A percentile compares a stretch with the other conserved stretches of the same genome.
Conservation (phyloP, 108 stramenopile species). For the Cyclotella cryptica region DNA sequence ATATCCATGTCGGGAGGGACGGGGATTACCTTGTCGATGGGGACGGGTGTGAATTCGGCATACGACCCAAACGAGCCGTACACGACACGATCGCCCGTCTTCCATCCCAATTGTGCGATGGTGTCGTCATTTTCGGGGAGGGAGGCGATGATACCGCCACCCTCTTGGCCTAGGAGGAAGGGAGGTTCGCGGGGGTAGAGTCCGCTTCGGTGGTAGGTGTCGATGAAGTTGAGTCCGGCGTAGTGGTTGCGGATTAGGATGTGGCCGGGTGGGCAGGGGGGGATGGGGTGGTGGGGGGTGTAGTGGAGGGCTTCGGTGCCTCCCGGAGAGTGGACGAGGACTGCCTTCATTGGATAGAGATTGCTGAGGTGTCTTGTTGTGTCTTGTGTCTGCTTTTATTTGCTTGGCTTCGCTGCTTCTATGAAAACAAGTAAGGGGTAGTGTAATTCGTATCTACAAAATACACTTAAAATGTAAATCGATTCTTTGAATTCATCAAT, state of each 20-base stretch:
- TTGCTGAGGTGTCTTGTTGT: too few relatives aligned
- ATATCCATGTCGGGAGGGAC: slow-evolving; percentile 63
- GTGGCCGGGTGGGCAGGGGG: slow-evolving; percentile 52
- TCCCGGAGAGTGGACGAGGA: slow-evolving; percentile 27
- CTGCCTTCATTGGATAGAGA: slow-evolving; percentile 24
- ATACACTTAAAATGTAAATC: too few relatives aligned
- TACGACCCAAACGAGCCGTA: slow-evolving; percentile 78
- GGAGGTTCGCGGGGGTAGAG: slow-evolving; percentile 78
- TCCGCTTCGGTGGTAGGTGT: slow-evolving; percentile 84
- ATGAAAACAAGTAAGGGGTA: too few relatives aligned
- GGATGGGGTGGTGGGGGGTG: slow-evolving; percentile 59
- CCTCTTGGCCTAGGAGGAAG: slow-evolving; percentile 85
- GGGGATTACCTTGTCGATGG: slow-evolving; percentile 63
- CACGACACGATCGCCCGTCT: slow-evolving; percentile 76
- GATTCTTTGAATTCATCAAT: background rate
- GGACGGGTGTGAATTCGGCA: slow-evolving; percentile 79
- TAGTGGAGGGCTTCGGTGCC: slow-evolving; percentile 28
- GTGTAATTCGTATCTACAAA: background rate
- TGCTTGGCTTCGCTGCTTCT: too few relatives aligned
- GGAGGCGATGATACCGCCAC: slow-evolving; percentile 75
- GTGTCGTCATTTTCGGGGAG: slow-evolving; percentile 60
- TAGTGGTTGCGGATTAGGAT: slow-evolving; percentile 79
- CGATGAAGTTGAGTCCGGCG: slow-evolving; percentile 89
- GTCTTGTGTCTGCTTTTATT: too few relatives aligned
- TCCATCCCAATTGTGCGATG: slow-evolving; percentile 47